Evolutionary conservation across 345 rosid species (phyloP).

Genomic region (Salix exigua): DNA sequence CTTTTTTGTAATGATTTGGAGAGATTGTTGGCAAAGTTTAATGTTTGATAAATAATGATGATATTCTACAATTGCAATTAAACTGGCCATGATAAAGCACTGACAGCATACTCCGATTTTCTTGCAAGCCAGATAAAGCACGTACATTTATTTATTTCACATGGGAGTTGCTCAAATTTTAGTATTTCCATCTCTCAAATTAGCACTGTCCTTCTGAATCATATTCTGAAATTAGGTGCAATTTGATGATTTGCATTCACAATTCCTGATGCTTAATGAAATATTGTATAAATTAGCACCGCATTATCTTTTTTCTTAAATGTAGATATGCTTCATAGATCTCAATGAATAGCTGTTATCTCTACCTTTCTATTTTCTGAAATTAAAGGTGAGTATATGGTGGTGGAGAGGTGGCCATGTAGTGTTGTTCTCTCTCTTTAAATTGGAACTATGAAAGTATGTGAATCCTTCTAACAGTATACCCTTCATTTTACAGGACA

Average conservation of each 20-base stretch:
- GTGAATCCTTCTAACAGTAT: not conserved
- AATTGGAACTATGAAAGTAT: not conserved
- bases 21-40: not conserved
- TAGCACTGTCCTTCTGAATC: not conserved
- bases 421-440: not conserved
- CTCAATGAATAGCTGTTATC: not conserved
- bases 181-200: not conserved
- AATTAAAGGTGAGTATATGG: not conserved
- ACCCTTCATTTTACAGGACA: slow-evolving; percentile 49
- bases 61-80: not conserved
- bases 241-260: not conserved
- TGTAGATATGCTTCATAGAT: not conserved
- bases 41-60: not conserved
- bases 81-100: not conserved
- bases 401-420: not conserved
- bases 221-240: not conserved
- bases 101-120: not conserved
- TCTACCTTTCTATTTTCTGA: not conserved
- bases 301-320: not conserved
- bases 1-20: not conserved
- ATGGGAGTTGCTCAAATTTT: not conserved
- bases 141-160: not conserved
- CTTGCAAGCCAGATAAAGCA: not conserved
- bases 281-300: not conserved
- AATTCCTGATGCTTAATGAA: not conserved